phyloP scores from a whole-genome alignment of 1,139 yeast genomes.

The Hyphopichia wangnamkhiaoensis region DNA sequence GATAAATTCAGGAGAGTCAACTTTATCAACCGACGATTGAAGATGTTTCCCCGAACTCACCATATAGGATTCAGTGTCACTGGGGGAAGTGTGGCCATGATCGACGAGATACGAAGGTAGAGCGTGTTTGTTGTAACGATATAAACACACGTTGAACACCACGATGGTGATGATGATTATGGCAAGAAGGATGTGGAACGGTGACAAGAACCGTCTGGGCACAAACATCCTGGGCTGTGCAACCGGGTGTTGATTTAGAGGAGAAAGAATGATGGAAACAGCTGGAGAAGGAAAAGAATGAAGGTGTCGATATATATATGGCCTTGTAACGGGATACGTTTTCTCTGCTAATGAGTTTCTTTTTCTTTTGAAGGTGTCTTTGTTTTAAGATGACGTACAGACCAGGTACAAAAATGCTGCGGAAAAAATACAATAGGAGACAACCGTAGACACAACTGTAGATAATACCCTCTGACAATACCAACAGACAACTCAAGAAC shows the following conservation, averaged over 20 bases:
- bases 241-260: not conserved
- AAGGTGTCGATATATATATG: too few species aligned
- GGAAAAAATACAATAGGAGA: too few species aligned
- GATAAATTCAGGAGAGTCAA: constrained; percentile 8
- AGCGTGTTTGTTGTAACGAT: not conserved
- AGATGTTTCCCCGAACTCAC: not conserved
- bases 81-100: not conserved
- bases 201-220: constrained; percentile 2
- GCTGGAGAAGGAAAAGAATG: not conserved
- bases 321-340: too few species aligned
- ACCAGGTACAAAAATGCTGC: too few species aligned
- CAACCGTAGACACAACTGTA: too few species aligned
- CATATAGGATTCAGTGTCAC: not conserved
- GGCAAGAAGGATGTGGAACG: not conserved
- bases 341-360: too few species aligned
- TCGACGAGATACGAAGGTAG: not conserved
- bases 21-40: constrained; percentile 6
- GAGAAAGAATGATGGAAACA: too few species aligned
- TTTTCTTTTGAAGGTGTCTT: too few species aligned
- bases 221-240: not conserved
- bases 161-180: not conserved
- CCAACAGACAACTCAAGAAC: too few species aligned
- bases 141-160: constrained; percentile 1
- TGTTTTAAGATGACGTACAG: too few species aligned
- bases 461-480: too few species aligned